These are phyloP conservation scores for Fraxinus velutina DNA, from an alignment of 305 asterid species.

Conservation along the genomic window DNA sequence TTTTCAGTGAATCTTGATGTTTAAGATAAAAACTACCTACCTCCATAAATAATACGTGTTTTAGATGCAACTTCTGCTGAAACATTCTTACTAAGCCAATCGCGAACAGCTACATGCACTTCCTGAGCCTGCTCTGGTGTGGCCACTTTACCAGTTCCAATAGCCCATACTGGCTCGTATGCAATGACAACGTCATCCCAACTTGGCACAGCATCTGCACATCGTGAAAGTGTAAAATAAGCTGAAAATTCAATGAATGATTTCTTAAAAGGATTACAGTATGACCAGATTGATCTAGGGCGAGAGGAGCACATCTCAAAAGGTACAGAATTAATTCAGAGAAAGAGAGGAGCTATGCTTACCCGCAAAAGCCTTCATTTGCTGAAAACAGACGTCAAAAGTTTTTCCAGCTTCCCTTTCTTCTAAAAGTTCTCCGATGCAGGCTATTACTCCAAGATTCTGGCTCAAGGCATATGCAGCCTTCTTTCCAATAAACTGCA, in stretches of 20 bases:
- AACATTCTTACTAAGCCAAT: conserved; percentile 81
- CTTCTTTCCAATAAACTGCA: conserved; percentile 89
- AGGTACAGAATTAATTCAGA: not conserved
- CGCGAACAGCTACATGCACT: conserved; percentile 83
- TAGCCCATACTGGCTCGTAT: conserved; percentile 95
- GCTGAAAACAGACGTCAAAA: conserved; percentile 76
- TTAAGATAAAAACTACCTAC: conserved; percentile 29
- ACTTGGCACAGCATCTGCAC: conserved; percentile 76
- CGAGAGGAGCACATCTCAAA: not conserved
- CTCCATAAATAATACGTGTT: conserved; percentile 87
- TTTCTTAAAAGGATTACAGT: not conserved
- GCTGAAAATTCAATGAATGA: conserved; percentile 1
- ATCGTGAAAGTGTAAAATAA: conserved; percentile 14
- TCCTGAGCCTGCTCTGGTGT: conserved; percentile 96
- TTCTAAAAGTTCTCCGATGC: conserved; percentile 86
- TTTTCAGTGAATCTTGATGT: not conserved
- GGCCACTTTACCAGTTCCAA: conserved; percentile 96
- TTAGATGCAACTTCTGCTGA: conserved; percentile 83
- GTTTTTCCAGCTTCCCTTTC: conserved; percentile 93
- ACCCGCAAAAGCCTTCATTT: conserved; percentile 84
- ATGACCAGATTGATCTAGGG: not conserved
- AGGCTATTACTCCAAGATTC: conserved; percentile 79
- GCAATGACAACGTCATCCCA: conserved; percentile 85
- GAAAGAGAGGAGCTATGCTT: conserved; percentile 19
- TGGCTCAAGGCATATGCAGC: conserved; percentile 82